Percentiles rank a stretch among this genome's conserved stretches.
Conservation (phyloP, 2,329 filamentous ascomycete genomes). For the Fusarium zealandicum region DNA sequence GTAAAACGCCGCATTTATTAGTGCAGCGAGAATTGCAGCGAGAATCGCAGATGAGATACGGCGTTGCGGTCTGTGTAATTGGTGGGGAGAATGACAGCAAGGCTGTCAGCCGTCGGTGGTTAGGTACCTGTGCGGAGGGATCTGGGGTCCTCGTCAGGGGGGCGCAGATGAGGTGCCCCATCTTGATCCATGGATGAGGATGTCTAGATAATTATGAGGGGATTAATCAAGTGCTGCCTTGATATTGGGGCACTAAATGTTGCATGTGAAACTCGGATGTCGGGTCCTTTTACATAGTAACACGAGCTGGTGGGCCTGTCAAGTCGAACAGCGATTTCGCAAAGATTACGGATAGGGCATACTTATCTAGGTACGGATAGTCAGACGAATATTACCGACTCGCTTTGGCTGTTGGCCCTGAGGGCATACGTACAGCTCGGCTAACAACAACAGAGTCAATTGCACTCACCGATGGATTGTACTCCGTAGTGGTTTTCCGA, state of each 20-base stretch:
- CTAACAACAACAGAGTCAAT: background rate
- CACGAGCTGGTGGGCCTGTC: constrained; percentile 2
- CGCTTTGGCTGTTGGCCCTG: background rate
- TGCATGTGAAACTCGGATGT: constrained; percentile 4
- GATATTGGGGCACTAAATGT: background rate
- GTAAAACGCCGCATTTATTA: too few species aligned
- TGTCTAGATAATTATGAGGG: constrained; percentile 24
- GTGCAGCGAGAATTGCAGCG: background rate
- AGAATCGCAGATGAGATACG: constrained; percentile 29
- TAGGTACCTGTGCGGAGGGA: constrained; percentile 18
- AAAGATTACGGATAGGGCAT: too few species aligned
- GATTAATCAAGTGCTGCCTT: constrained; percentile 25
- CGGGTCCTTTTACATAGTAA: background rate
- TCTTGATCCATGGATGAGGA: constrained; percentile 7
- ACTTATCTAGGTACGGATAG: too few species aligned
- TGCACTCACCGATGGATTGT: background rate
- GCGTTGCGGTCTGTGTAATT: constrained; percentile 15
- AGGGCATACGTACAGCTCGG: background rate
- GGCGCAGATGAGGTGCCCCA: constrained; percentile 26
- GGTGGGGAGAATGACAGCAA: constrained; percentile 18
- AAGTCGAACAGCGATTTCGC: constrained; percentile 7
- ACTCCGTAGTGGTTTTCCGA: constrained; percentile 7
- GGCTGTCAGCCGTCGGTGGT: background rate
- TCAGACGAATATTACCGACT: background rate
- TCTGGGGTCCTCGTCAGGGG: constrained; percentile 22